Evolutionary conservation across 2,329 filamentous ascomycete species (phyloP).

Genomic region (Trichoderma brevicompactum): DNA sequence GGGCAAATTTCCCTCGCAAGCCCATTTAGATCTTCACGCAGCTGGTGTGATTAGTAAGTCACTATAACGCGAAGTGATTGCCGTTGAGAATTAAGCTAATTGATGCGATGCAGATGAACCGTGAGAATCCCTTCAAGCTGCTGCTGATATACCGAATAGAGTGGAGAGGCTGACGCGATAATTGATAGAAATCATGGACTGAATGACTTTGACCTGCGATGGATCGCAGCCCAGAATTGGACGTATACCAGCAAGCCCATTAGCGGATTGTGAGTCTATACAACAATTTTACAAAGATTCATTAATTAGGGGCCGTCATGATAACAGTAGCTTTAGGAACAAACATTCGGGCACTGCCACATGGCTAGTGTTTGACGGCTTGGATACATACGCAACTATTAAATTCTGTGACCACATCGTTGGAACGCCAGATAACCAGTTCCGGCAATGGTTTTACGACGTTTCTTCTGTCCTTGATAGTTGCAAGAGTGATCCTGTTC

Average conservation of each 20-base stretch:
- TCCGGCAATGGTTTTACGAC: constrained; percentile 64
- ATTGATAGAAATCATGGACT: constrained; percentile 53
- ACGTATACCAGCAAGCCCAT: constrained; percentile 58
- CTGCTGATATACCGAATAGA: background rate
- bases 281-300: background rate
- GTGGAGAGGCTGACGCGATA: constrained; percentile 3
- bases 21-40: constrained; percentile 60
- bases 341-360: constrained; percentile 41
- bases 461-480: constrained; percentile 50
- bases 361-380: constrained; percentile 64
- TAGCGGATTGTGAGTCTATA: constrained; percentile 43
- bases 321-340: constrained; percentile 34
- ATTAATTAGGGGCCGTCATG: background rate
- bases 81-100: background rate
- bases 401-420: constrained; percentile 58
- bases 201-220: constrained; percentile 64
- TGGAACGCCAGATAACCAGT: constrained; percentile 64
- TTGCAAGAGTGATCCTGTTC: constrained; percentile 23
- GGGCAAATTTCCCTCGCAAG: constrained; percentile 60
- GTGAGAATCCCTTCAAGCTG: constrained; percentile 15
- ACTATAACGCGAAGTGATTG: background rate
- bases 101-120: constrained; percentile 41
- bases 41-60: constrained; percentile 53
- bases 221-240: constrained; percentile 60
- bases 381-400: constrained; percentile 64